Evolutionary conservation across 2,329 filamentous ascomycete genomes (phyloP).

Genomic region (Nakataea oryzae): DNA sequence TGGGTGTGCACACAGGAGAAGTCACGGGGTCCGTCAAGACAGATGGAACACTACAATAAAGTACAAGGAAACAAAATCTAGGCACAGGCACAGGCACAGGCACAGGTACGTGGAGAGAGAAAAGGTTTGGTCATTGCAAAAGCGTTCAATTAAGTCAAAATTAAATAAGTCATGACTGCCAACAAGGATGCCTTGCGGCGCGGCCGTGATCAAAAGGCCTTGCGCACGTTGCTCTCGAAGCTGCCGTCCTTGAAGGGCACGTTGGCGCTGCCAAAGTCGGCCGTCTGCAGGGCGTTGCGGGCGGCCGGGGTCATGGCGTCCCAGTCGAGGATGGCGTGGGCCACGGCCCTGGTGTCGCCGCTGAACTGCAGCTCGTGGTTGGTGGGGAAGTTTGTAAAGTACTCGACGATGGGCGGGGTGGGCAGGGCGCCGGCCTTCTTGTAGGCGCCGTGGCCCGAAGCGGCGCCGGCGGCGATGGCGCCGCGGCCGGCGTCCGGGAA

Average conservation of each 20-base stretch:
- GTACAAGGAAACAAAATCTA: too few relatives aligned
- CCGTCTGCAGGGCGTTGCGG: slow-evolving; percentile 19
- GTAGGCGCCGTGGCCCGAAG: slow-evolving; percentile 24
- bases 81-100: too few relatives aligned
- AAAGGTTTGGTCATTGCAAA: too few relatives aligned
- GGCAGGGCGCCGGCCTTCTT: slow-evolving; percentile 13
- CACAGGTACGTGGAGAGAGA: too few relatives aligned
- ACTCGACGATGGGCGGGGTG: slow-evolving; percentile 17
- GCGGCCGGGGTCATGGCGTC: slow-evolving; percentile 23
- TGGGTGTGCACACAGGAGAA: too few relatives aligned
- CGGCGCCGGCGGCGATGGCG: slow-evolving; percentile 19
- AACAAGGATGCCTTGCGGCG: too few relatives aligned
- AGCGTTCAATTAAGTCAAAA: too few relatives aligned
- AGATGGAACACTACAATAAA: too few relatives aligned
- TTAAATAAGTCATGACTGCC: too few relatives aligned
- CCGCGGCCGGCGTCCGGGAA: slow-evolving; percentile 17
- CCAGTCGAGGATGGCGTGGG: slow-evolving; percentile 27
- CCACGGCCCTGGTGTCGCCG: slow-evolving; percentile 18
- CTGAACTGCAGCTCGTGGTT: slow-evolving; percentile 28
- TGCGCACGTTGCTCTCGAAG: slow-evolving; percentile 3
- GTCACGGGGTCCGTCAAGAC: too few relatives aligned
- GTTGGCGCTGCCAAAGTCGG: slow-evolving; percentile 26
- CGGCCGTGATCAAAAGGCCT: neutral
- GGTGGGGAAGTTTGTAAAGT: slow-evolving; percentile 17
- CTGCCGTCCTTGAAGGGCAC: slow-evolving; percentile 23